A percentile compares a stretch with the other conserved stretches of the same genome.
Evolutionary conservation across 2,329 filamentous ascomycete genomes (phyloP).

Genomic region (Paracoccidioides lutzii): DNA sequence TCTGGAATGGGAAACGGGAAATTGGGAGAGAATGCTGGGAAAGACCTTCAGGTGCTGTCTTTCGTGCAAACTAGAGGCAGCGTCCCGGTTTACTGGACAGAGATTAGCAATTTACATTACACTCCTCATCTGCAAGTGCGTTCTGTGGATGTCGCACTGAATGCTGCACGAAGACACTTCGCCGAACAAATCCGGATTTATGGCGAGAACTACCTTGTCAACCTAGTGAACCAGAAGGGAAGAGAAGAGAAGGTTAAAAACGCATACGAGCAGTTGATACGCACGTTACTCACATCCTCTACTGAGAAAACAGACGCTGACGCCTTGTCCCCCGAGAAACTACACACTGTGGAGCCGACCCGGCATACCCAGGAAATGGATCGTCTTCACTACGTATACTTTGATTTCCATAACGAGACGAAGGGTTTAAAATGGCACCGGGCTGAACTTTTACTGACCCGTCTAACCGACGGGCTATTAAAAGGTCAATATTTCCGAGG

Average conservation of each 20-base stretch:
- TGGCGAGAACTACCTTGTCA: constrained; percentile 94
- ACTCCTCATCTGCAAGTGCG: constrained; percentile 81
- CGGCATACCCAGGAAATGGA: constrained; percentile 55
- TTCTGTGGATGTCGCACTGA: constrained; percentile 63
- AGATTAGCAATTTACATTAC: constrained; percentile 87
- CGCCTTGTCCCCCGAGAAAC: constrained; percentile 59
- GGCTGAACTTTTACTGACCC: constrained; percentile 72
- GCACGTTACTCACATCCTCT: constrained; percentile 57
- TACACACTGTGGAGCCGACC: constrained; percentile 59
- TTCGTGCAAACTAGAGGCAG: constrained; percentile 96
- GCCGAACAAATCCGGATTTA: constrained; percentile 86
- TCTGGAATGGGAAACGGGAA: constrained; percentile 63
- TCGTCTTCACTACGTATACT: constrained; percentile 89
- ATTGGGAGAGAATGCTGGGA: constrained; percentile 44
- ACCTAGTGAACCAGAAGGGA: constrained; percentile 92
- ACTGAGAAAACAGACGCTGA: constrained; percentile 55
- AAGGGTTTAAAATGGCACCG: constrained; percentile 91
- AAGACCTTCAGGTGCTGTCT: constrained; percentile 77
- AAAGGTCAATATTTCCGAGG: constrained; percentile 87
- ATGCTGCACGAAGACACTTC: constrained; percentile 76
- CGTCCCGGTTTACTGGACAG: constrained; percentile 90
- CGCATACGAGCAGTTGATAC: constrained; percentile 83
- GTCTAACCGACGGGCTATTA: constrained; percentile 60
- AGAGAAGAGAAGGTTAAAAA: constrained; percentile 80
- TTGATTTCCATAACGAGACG: constrained; percentile 96